A percentile compares a stretch with the other conserved stretches of the same genome.
Conservation (phyloP, 2,329 filamentous ascomycete genomes). For the Beauveria brongniartii region DNA sequence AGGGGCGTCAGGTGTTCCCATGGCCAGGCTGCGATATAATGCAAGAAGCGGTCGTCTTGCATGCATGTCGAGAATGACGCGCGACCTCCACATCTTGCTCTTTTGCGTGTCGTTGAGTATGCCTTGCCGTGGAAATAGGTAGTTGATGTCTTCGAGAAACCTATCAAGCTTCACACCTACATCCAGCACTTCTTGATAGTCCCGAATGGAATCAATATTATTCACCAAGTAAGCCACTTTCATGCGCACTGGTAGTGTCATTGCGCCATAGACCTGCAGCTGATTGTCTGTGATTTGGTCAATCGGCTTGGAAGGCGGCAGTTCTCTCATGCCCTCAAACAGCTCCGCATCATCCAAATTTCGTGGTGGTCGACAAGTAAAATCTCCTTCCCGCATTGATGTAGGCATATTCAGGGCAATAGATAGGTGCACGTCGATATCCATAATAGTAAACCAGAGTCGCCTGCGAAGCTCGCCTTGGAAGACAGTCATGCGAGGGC, state of each 20-base stretch:
- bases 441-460: conserved; percentile 48
- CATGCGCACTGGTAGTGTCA: conserved; percentile 41
- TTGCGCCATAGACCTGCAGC: conserved; percentile 45
- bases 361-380: conserved; percentile 42
- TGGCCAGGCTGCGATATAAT: conserved; percentile 46
- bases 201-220: conserved; percentile 42
- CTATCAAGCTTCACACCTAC: conserved; percentile 45
- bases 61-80: conserved; percentile 46
- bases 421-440: conserved; percentile 48
- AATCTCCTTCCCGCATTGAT: conserved; percentile 44
- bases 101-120: conserved; percentile 34
- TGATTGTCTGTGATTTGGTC: conserved; percentile 46
- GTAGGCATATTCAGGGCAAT: conserved; percentile 44
- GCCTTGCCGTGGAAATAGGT: conserved; percentile 40
- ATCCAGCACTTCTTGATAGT: conserved; percentile 45
- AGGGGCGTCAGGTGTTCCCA: conserved; percentile 42
- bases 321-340: conserved; percentile 36
- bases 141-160: conserved; percentile 46
- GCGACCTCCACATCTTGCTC: conserved; percentile 43
- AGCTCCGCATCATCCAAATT: conserved; percentile 47
- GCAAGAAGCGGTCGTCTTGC: conserved; percentile 43
- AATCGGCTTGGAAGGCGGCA: conserved; percentile 41
- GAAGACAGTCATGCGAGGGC: conserved; percentile 39
- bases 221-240: conserved; percentile 42
- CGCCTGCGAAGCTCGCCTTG: conserved; percentile 45